These are phyloP conservation scores for Helicocarpus griseus DNA, from an alignment of 2,329 filamentous ascomycete genomes.

Conservation along the genomic window DNA sequence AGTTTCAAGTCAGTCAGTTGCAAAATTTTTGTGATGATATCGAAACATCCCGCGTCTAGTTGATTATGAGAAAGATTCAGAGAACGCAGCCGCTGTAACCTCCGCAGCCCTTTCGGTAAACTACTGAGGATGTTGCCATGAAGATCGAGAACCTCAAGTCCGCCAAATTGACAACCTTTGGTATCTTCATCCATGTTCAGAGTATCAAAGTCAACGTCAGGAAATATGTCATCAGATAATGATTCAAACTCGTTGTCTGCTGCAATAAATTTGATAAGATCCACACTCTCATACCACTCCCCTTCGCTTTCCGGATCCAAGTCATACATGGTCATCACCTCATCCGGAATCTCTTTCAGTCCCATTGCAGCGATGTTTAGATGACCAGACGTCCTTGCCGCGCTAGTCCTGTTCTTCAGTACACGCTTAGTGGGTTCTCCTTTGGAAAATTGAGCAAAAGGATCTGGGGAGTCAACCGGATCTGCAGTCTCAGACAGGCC, in stretches of 20 bases:
- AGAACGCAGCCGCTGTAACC: constrained; percentile 63
- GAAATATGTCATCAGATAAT: constrained; percentile 67
- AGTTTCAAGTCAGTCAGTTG: constrained; percentile 71
- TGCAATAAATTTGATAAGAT: constrained; percentile 71
- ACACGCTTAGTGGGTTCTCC: constrained; percentile 55
- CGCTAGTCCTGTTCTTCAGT: constrained; percentile 60
- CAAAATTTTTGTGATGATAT: constrained; percentile 62
- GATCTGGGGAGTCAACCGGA: constrained; percentile 29
- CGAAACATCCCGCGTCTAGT: constrained; percentile 60
- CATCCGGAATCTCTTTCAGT: constrained; percentile 66
- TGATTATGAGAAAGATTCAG: constrained; percentile 82
- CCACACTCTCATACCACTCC: constrained; percentile 85
- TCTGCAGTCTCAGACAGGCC: constrained; percentile 37
- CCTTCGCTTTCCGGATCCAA: constrained; percentile 55
- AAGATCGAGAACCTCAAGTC: constrained; percentile 69
- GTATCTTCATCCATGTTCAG: constrained; percentile 56
- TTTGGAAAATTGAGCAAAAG: constrained; percentile 52
- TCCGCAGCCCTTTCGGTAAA: constrained; percentile 65
- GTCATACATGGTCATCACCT: constrained; percentile 87
- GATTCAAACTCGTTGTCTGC: constrained; percentile 80
- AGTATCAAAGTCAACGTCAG: constrained; percentile 52
- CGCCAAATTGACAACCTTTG: constrained; percentile 67
- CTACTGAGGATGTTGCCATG: constrained; percentile 70
- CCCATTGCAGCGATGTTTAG: constrained; percentile 83
- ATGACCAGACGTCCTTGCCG: constrained; percentile 66